These are phyloP conservation scores for Conticribra guillardii DNA, from an alignment of 108 stramenopile genomes.

Conservation along the genomic window DNA sequence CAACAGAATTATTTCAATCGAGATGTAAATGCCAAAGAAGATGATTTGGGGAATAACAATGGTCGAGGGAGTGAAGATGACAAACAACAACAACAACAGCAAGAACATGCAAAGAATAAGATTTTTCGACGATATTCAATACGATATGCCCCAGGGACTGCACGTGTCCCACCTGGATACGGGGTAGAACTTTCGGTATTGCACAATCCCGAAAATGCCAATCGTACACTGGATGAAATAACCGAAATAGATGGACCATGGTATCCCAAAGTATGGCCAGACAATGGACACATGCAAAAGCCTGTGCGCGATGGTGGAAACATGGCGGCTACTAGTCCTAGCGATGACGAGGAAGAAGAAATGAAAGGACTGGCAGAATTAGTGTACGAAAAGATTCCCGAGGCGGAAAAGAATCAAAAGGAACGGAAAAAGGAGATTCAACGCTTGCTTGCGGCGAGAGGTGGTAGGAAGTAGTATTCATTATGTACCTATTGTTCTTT, in stretches of 20 bases:
- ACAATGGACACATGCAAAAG: conserved; percentile 17
- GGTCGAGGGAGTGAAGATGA: too few relatives aligned
- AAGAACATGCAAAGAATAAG: conserved; percentile 22
- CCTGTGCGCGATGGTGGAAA: background rate
- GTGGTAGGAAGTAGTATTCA: background rate
- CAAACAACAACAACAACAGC: too few relatives aligned
- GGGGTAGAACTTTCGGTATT: conserved; percentile 70
- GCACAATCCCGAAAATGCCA: conserved; percentile 67
- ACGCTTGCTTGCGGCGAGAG: conserved; percentile 9
- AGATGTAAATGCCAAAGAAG: background rate
- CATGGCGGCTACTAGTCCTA: background rate
- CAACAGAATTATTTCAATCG: background rate
- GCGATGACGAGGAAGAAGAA: conserved; percentile 16
- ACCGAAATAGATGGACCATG: conserved; percentile 60
- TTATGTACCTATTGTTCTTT: background rate
- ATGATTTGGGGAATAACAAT: too few relatives aligned
- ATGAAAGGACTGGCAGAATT: conserved; percentile 30
- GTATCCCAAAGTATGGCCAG: conserved; percentile 82
- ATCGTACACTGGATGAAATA: conserved; percentile 68
- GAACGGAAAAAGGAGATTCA: conserved; percentile 45
- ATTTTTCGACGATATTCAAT: conserved; percentile 76
- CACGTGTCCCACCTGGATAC: conserved; percentile 67
- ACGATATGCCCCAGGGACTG: conserved; percentile 75
- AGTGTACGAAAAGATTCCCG: conserved; percentile 37
- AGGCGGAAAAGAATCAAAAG: conserved; percentile 37